Conservation (phyloP, 2,329 filamentous ascomycete genomes). For the Phyllosticta paracitricarpa region DNA sequence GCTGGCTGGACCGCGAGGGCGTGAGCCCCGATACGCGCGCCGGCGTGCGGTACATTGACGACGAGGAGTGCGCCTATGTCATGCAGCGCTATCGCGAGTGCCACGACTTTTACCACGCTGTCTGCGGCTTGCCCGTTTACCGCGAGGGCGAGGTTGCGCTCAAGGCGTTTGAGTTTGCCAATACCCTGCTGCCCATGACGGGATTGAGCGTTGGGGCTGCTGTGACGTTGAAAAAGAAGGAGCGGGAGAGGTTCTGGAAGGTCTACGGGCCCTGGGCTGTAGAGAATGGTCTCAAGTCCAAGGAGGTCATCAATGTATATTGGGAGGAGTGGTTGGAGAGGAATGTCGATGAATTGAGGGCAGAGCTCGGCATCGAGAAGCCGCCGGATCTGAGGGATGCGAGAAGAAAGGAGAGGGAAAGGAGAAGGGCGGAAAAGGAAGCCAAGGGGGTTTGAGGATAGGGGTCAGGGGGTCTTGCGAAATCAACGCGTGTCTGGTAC, state of each 20-base stretch:
- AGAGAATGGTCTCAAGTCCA: constrained; percentile 63
- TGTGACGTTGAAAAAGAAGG: constrained; percentile 51
- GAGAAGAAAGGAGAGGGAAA: constrained; percentile 58
- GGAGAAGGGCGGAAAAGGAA: constrained; percentile 56
- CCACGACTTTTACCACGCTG: constrained; percentile 94
- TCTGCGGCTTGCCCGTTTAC: constrained; percentile 82
- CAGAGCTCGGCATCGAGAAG: constrained; percentile 70
- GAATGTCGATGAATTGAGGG: constrained; percentile 66
- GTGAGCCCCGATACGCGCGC: constrained; percentile 85
- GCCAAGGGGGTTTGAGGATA: constrained; percentile 18
- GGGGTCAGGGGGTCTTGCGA: background rate
- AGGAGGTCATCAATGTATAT: constrained; percentile 89
- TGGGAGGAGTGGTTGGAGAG: constrained; percentile 92
- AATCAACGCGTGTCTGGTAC: background rate
- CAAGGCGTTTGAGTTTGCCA: constrained; percentile 95
- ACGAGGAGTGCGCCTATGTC: constrained; percentile 93
- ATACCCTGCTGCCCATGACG: constrained; percentile 91
- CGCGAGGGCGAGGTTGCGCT: constrained; percentile 96
- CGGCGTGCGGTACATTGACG: constrained; percentile 79
- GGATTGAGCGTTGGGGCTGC: constrained; percentile 71
- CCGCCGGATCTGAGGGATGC: constrained; percentile 79
- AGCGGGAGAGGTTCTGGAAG: constrained; percentile 56
- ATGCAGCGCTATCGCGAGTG: constrained; percentile 97
- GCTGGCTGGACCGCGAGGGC: constrained; percentile 88
- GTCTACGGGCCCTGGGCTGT: constrained; percentile 88